phyloP scores from a whole-genome alignment of 2,329 filamentous ascomycete genomes.

The Ceratocystis alfenasii region DNA sequence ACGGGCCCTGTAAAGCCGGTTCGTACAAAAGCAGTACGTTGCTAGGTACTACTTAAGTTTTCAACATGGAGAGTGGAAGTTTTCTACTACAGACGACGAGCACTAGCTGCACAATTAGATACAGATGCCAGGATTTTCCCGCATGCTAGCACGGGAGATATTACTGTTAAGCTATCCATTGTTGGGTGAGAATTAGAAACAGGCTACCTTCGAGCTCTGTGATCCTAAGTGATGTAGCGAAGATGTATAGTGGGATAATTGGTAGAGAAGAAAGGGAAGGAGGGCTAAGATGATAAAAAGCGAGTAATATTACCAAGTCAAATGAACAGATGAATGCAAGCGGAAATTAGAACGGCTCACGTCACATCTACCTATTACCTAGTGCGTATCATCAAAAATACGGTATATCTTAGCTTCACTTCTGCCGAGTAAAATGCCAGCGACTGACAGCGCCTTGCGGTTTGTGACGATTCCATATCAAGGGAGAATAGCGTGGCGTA shows the following conservation, averaged over 20 bases:
- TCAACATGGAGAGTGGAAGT: background rate
- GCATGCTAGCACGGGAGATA: conserved; percentile 51
- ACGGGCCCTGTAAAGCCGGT: conserved; percentile 56
- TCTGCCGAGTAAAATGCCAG: too few species aligned
- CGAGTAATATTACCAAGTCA: background rate
- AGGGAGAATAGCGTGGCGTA: too few species aligned
- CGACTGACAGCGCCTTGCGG: too few species aligned
- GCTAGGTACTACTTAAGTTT: background rate
- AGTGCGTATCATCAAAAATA: too few species aligned
- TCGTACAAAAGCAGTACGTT: conserved; percentile 31
- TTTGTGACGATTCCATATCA: too few species aligned
- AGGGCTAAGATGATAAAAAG: background rate
- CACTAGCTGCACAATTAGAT: conserved; percentile 56
- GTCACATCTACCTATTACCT: too few species aligned
- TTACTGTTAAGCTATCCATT: conserved; percentile 61
- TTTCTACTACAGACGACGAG: conserved; percentile 41
- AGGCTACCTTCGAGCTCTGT: conserved; percentile 49
- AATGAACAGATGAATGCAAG: background rate
- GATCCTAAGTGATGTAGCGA: background rate
- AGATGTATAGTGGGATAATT: background rate
- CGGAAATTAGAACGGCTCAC: background rate
- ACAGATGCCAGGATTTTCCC: conserved; percentile 37
- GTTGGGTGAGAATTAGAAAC: conserved; percentile 59
- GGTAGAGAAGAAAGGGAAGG: background rate
- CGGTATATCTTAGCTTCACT: too few species aligned